Percentiles rank a stretch among this genome's conserved stretches.
These are phyloP conservation scores for Ustilago xerochloae DNA, from an alignment of 1,284 basidiomycete species.

Conservation along the genomic window DNA sequence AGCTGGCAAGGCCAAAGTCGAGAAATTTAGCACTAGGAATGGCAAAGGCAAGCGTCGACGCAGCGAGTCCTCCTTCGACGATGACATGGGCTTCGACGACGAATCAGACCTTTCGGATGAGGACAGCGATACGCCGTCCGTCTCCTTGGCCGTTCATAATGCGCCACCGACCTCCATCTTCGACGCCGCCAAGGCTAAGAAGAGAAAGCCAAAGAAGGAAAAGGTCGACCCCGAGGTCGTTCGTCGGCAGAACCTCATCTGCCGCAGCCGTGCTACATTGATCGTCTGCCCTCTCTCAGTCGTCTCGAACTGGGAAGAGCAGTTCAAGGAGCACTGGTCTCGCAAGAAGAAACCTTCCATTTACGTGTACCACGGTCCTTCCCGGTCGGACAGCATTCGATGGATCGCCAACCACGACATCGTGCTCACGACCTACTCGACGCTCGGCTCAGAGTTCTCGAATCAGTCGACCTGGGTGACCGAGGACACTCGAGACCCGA, in stretches of 20 bases:
- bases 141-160: constrained; percentile 35
- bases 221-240: constrained; percentile 70
- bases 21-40: background rate
- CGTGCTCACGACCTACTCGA: constrained; percentile 96
- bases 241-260: constrained; percentile 56
- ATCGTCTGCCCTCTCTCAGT: constrained; percentile 96
- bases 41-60: constrained; percentile 11
- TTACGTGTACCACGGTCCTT: constrained; percentile 95
- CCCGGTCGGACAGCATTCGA: constrained; percentile 82
- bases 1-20: constrained; percentile 5
- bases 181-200: constrained; percentile 73
- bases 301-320: constrained; percentile 98
- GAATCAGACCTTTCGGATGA: constrained; percentile 16
- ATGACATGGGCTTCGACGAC: constrained; percentile 5
- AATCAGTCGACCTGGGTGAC: constrained; percentile 75
- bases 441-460: constrained; percentile 92
- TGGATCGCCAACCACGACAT: constrained; percentile 93
- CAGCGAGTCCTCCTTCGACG: constrained; percentile 18
- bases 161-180: constrained; percentile 29
- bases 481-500: constrained; percentile 25
- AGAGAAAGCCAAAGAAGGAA: constrained; percentile 71
- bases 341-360: constrained; percentile 71
- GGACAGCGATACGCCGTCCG: constrained; percentile 14
- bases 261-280: constrained; percentile 85
- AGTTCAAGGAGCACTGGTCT: constrained; percentile 85